Base-by-base conservation (phyloP, 805 yeast genomes). In the Wickerhamomyces bisporus region DNA sequence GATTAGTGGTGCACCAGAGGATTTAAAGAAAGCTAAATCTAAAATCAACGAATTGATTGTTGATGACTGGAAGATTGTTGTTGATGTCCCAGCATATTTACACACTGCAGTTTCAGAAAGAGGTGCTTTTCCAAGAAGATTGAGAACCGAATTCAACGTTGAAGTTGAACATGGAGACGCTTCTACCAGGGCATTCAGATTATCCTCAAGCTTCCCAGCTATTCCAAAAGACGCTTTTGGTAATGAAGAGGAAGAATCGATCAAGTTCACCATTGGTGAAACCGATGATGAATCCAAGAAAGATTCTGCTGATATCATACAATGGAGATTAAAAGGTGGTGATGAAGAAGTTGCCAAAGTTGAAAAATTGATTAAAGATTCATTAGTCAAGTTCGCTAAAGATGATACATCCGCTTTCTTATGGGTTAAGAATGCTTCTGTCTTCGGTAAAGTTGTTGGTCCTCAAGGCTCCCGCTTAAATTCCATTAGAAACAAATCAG, bases 391-490 rank as follows among this genome's bases (percentile, higher is more conserved):
- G 30, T 77, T 76, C 36, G 53, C 66, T 41, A 50, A 53, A 17
- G 77, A 75, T 36, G 68, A 70, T 31, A 52, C 64, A 30, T 66
- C 64, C 34, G 93, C 80, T 12, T 85, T 77, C 74, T 62, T 83
- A 43, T 81, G 82, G 72, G 62, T 77, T 28, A 60, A 73, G 30
- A 69, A 75, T 40, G 61, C 77, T 12, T 54, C 61, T 20, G 56
- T 57, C 32, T 81, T 83, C 59, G 73, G 81, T 41, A 74, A 70
- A 56, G 67, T 86, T 37, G 75, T 87, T 45, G 96, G 96, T 8
- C 78, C 86, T 13, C 81, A 76, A 48, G 96, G 96, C 33, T 62
- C 78, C 26, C 77, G 74, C 44, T 68, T 86, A 54, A 77, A 72
- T 51, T 63, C 64, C 46, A 70, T 86, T 42, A 78, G 93, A 65